These are phyloP conservation scores for Solanum medicagineum DNA, from an alignment of 257 asterid genomes.

Conservation along the genomic window DNA sequence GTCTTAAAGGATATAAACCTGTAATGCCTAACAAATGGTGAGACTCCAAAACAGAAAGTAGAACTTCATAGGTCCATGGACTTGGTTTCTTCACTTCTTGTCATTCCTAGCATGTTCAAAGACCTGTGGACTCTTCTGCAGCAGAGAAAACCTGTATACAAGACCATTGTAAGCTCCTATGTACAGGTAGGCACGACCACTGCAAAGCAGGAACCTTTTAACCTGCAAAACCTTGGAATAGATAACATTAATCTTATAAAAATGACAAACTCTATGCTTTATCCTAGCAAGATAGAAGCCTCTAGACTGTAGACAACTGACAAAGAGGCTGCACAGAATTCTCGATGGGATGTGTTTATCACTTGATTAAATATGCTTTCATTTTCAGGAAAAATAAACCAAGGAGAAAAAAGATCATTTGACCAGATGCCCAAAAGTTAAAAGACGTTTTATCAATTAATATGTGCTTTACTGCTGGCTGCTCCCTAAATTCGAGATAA, in stretches of 20 bases:
- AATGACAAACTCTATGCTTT: not conserved
- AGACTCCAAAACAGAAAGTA: not conserved
- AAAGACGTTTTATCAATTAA: not conserved
- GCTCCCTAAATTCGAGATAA: not conserved
- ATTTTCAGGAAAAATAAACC: not conserved
- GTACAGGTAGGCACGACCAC: not conserved
- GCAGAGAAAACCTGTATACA: conserved; percentile 9
- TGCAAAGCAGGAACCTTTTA: conserved; percentile 4
- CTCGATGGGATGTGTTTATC: not conserved
- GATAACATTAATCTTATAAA: not conserved
- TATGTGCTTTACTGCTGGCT: not conserved
- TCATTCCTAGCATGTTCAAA: not conserved
- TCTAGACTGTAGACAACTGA: not conserved
- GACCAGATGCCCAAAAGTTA: not conserved
- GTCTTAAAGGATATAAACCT: not conserved
- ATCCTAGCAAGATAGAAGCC: not conserved
- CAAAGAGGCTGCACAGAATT: not conserved
- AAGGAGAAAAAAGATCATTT: not conserved
- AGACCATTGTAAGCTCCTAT: conserved; percentile 5
- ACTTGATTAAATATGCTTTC: not conserved
- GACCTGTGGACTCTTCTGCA: conserved; percentile 2
- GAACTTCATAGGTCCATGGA: not conserved
- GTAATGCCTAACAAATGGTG: not conserved
- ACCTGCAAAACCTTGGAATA: conserved; percentile 6
- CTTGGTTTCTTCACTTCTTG: not conserved